A percentile compares a stretch with the other conserved stretches of the same genome.
Conservation (phyloP, 441 rosid genomes). For the Erodium moschatum region DNA sequence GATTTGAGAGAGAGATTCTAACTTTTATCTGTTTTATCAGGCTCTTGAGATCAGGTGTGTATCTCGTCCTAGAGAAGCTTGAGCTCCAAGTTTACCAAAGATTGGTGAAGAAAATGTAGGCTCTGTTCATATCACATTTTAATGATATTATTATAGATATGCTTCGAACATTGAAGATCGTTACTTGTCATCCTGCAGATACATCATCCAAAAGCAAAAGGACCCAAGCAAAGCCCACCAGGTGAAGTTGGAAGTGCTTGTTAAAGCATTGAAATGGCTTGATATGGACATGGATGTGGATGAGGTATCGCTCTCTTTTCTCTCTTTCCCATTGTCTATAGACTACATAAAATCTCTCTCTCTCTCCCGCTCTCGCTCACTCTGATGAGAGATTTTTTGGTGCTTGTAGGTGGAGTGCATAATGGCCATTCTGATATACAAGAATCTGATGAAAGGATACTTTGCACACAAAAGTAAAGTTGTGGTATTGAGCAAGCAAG, state of each 20-base stretch:
- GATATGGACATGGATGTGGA: conserved; percentile 89
- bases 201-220: conserved; percentile 67
- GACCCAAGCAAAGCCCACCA: conserved; percentile 92
- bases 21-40: conserved; percentile 25
- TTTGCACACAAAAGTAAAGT: conserved; percentile 92
- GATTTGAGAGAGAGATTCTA: not conserved
- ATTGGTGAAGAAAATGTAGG: conserved; percentile 64
- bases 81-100: conserved; percentile 79
- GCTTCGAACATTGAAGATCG: conserved; percentile 4
- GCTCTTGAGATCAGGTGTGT: conserved; percentile 85
- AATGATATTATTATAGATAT: not conserved
- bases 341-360: not conserved
- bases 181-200: conserved; percentile 32
- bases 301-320: conserved; percentile 41
- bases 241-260: conserved; percentile 80
- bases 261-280: conserved; percentile 81
- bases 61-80: conserved; percentile 87
- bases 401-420: conserved; percentile 75
- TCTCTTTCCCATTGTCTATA: not conserved
- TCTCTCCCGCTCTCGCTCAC: no score
- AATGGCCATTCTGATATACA: conserved; percentile 73
- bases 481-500: conserved; percentile 89
- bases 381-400: not conserved
- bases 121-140: not conserved
- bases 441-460: conserved; percentile 78